Evolutionary conservation across 495 filamentous ascomycete genomes (phyloP).

Genomic region (Saxispiralis lemnorum): DNA sequence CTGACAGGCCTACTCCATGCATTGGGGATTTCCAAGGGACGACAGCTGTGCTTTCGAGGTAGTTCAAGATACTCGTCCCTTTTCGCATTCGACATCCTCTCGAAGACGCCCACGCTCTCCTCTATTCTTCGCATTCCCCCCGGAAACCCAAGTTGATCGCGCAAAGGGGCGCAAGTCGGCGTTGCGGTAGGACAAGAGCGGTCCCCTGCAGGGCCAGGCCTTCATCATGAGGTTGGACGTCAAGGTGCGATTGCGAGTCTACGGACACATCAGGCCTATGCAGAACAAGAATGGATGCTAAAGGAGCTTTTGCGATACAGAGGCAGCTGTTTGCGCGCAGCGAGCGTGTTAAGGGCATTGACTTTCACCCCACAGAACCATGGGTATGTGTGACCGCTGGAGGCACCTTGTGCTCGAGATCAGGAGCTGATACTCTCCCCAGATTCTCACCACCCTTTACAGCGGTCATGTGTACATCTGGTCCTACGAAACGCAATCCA

Average conservation of each 20-base stretch:
- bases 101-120: too few species aligned
- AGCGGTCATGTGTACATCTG: slow-evolving; percentile 99
- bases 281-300: slow-evolving; percentile 19
- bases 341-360: slow-evolving; percentile 91
- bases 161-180: too few species aligned
- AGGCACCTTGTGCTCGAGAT: slow-evolving; percentile 2
- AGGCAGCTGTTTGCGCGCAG: slow-evolving; percentile 67
- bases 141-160: too few species aligned
- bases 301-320: slow-evolving; percentile 29
- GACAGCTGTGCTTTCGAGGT: too few species aligned
- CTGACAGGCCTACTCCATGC: background rate
- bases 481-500: slow-evolving; percentile 92
- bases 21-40: too few species aligned
- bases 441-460: slow-evolving; percentile 87
- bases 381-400: slow-evolving; percentile 39
- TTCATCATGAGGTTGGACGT: slow-evolving; percentile 72
- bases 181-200: slow-evolving; percentile 1
- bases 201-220: slow-evolving; percentile 7
- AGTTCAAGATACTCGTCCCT: too few species aligned
- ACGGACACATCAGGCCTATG: background rate
- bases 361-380: slow-evolving; percentile 91
- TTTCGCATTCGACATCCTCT: too few species aligned
- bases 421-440: slow-evolving; percentile 18
- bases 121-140: too few species aligned
- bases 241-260: slow-evolving; percentile 50